Evolutionary conservation across 2,329 filamentous ascomycete genomes (phyloP).

Genomic region (Exophiala calicioides): DNA sequence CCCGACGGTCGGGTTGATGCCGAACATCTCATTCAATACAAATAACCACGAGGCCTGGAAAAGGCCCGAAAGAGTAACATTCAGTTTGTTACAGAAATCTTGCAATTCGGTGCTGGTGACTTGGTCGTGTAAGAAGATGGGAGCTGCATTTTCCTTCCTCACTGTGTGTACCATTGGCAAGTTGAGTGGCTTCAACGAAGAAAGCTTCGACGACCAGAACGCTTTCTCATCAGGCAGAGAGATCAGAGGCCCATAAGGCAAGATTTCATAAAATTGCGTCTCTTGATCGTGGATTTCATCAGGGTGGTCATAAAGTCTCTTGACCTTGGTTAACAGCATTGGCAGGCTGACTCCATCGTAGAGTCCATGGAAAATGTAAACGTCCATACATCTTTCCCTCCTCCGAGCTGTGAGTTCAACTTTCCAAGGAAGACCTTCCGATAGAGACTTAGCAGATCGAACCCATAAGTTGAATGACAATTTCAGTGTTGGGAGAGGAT

Average conservation of each 20-base stretch:
- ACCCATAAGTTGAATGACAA: conserved; percentile 55
- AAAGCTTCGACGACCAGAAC: conserved; percentile 64
- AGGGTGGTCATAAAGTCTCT: conserved; percentile 49
- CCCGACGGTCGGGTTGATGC: conserved; percentile 61
- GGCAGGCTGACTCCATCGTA: conserved; percentile 83
- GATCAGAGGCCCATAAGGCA: conserved; percentile 69
- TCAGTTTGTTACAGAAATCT: conserved; percentile 57
- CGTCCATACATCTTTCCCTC: conserved; percentile 45
- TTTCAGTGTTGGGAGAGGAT: conserved; percentile 50
- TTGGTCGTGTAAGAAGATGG: conserved; percentile 22
- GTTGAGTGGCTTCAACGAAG: conserved; percentile 22
- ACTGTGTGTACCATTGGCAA: conserved; percentile 2
- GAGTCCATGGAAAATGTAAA: conserved; percentile 80
- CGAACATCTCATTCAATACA: conserved; percentile 57
- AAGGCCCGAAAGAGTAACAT: conserved; percentile 76
- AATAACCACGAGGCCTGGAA: conserved; percentile 73
- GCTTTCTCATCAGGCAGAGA: conserved; percentile 47
- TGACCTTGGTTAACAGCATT: conserved; percentile 64
- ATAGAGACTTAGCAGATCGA: conserved; percentile 49
- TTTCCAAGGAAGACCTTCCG: conserved; percentile 36
- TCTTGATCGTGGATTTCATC: background rate
- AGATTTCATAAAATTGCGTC: conserved; percentile 52
- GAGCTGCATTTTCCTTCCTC: background rate
- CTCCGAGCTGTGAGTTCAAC: conserved; percentile 35
- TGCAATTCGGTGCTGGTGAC: conserved; percentile 51